A percentile compares a stretch with the other conserved stretches of the same genome.
Evolutionary conservation across 345 rosid genomes (phyloP).

Genomic region (Lepidium didymum): DNA sequence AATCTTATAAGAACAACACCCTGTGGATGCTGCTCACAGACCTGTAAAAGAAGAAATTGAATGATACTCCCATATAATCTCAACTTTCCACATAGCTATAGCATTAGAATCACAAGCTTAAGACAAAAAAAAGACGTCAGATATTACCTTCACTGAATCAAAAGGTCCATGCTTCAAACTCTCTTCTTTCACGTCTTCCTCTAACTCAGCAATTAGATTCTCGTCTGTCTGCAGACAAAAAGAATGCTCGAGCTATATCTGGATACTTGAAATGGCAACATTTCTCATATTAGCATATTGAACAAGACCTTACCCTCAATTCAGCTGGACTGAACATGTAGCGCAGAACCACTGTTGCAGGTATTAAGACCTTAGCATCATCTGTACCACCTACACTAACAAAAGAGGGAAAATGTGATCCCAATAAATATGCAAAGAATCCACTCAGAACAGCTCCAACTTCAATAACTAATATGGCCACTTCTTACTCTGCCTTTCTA

Average conservation of each 20-base stretch:
- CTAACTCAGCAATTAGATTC: conserved; percentile 57
- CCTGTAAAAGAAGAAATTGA: conserved; percentile 35
- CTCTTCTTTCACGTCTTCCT: conserved; percentile 81
- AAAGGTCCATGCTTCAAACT: conserved; percentile 76
- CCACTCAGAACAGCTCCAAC: not conserved
- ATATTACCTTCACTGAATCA: conserved; percentile 66
- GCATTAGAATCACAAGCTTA: not conserved
- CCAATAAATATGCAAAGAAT: not conserved
- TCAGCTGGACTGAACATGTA: conserved; percentile 82
- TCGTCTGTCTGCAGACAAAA: conserved; percentile 61
- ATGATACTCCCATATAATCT: not conserved
- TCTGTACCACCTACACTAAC: conserved; percentile 75
- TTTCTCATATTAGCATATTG: not conserved
- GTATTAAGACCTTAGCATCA: conserved; percentile 75
- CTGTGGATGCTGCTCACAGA: conserved; percentile 81
- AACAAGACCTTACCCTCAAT: conserved; percentile 53
- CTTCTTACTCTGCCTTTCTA: not conserved
- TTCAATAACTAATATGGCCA: conserved; percentile 8
- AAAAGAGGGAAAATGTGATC: not conserved
- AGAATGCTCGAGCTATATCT: not conserved
- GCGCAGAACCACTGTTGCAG: conserved; percentile 73
- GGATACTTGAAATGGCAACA: not conserved
- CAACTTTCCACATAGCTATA: not conserved
- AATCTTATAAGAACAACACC: conserved; percentile 85
- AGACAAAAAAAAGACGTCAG: not conserved